A percentile compares a stretch with the other conserved stretches of the same genome.
These are phyloP conservation scores for Rosa rugosa DNA, from an alignment of 306 rosid genomes.

Conservation along the genomic window DNA sequence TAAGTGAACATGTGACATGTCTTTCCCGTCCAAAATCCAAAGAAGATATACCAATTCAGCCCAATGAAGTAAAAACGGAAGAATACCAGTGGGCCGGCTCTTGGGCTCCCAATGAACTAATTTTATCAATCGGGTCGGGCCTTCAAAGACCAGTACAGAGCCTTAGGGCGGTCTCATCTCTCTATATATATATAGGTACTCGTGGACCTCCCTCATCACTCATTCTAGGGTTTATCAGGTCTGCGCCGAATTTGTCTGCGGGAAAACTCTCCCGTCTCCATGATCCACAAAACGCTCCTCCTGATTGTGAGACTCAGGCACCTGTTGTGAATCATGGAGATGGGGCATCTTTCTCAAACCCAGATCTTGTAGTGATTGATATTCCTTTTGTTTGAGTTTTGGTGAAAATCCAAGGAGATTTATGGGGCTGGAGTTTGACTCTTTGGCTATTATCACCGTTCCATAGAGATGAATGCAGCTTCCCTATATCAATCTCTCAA, in stretches of 20 bases:
- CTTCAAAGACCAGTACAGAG: not conserved
- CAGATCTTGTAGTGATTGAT: not conserved
- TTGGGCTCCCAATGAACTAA: not conserved
- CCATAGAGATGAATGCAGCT: constrained; percentile 89
- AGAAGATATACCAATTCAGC: too few relatives aligned
- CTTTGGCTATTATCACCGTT: constrained; percentile 58
- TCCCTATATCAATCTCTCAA: constrained; percentile 52
- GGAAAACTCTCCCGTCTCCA: not conserved
- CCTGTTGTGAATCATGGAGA: not conserved
- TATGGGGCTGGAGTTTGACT: constrained; percentile 87
- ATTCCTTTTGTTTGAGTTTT: not conserved
- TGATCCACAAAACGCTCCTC: not conserved
- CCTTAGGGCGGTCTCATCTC: not conserved
- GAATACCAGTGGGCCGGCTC: not conserved
- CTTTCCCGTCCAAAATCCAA: too few relatives aligned
- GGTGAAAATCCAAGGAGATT: not conserved
- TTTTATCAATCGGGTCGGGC: not conserved
- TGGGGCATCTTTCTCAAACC: not conserved
- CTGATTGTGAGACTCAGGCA: not conserved
- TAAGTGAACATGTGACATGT: too few relatives aligned
- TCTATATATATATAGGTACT: not conserved
- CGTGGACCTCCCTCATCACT: not conserved
- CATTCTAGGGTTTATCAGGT: not conserved
- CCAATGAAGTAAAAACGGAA: too few relatives aligned
- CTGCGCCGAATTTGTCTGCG: not conserved